These are phyloP conservation scores for Backusella morwellensis DNA, from an alignment of 192 early-diverging fungal genomes.

Conservation along the genomic window DNA sequence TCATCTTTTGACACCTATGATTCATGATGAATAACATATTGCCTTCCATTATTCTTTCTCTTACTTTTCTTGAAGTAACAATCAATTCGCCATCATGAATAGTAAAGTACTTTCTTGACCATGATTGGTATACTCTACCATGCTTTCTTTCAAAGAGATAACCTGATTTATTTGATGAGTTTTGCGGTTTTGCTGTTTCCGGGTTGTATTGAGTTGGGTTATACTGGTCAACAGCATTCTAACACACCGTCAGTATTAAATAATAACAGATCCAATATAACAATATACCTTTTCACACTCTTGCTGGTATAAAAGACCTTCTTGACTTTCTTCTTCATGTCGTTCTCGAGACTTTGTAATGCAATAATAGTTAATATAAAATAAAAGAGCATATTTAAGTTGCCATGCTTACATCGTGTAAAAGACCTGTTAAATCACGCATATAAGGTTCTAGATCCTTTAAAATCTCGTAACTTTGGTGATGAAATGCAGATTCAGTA, in stretches of 20 bases:
- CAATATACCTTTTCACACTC: conserved; percentile 29
- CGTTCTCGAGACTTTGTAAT: conserved; percentile 28
- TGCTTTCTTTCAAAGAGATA: conserved; percentile 79
- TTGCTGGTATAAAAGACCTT: conserved; percentile 26
- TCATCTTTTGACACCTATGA: conserved; percentile 53
- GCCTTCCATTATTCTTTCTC: conserved; percentile 8
- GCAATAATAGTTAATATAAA: background rate
- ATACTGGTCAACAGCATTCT: conserved; percentile 10
- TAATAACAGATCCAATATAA: background rate
- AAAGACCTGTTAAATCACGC: conserved; percentile 63
- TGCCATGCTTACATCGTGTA: conserved; percentile 42
- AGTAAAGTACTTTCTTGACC: conserved; percentile 78
- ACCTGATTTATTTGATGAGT: conserved; percentile 41
- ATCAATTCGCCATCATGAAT: conserved; percentile 60
- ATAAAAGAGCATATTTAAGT: no score
- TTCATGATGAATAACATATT: background rate
- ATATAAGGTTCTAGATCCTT: conserved; percentile 81
- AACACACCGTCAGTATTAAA: background rate
- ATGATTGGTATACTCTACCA: conserved; percentile 71
- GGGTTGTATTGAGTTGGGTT: conserved; percentile 20
- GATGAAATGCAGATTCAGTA: conserved; percentile 78
- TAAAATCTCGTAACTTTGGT: conserved; percentile 78
- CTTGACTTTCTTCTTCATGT: conserved; percentile 30
- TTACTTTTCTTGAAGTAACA: conserved; percentile 41
- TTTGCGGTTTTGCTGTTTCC: background rate